phyloP scores from a whole-genome alignment of 2,329 filamentous ascomycete species.

The Chrysosphaeria jannelii region DNA sequence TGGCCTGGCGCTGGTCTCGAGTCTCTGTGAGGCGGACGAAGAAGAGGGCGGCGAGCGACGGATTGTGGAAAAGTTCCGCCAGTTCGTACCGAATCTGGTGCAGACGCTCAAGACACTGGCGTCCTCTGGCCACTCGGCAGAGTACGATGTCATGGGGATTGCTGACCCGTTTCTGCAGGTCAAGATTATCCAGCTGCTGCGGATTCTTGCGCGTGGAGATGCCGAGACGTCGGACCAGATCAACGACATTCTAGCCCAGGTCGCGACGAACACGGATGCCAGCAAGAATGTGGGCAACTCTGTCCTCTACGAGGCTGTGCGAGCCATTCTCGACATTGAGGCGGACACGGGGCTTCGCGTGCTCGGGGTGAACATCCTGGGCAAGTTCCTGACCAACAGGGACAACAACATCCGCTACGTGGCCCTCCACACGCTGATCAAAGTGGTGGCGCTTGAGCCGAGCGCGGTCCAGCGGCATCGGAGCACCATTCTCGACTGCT shows the following conservation, averaged over 20 bases:
- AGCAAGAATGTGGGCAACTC: conserved; percentile 97
- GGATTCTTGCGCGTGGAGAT: conserved; percentile 68
- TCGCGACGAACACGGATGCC: conserved; percentile 91
- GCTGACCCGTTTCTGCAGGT: conserved; percentile 94
- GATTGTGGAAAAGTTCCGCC: conserved; percentile 71
- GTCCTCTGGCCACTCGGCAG: conserved; percentile 84
- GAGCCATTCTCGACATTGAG: conserved; percentile 93
- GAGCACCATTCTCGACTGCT: conserved; percentile 88
- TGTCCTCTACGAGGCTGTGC: conserved; percentile 87
- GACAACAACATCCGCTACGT: conserved; percentile 99
- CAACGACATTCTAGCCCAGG: conserved; percentile 92
- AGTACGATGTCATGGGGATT: conserved; percentile 94
- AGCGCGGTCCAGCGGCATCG: conserved; percentile 92
- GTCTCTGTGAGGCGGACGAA: conserved; percentile 79
- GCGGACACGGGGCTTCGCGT: conserved; percentile 86
- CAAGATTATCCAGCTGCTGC: conserved; percentile 67
- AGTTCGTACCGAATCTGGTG: conserved; percentile 58
- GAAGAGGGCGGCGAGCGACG: conserved; percentile 88
- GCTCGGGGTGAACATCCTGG: conserved; percentile 87
- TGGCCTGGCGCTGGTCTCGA: conserved; percentile 68
- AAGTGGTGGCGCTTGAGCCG: conserved; percentile 90
- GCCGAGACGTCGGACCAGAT: conserved; percentile 78
- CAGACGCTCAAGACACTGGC: conserved; percentile 77
- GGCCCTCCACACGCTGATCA: conserved; percentile 86
- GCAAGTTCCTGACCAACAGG: conserved; percentile 85